These are phyloP conservation scores for Astrothelium subdiscretum DNA, from an alignment of 495 filamentous ascomycete genomes.

Conservation along the genomic window DNA sequence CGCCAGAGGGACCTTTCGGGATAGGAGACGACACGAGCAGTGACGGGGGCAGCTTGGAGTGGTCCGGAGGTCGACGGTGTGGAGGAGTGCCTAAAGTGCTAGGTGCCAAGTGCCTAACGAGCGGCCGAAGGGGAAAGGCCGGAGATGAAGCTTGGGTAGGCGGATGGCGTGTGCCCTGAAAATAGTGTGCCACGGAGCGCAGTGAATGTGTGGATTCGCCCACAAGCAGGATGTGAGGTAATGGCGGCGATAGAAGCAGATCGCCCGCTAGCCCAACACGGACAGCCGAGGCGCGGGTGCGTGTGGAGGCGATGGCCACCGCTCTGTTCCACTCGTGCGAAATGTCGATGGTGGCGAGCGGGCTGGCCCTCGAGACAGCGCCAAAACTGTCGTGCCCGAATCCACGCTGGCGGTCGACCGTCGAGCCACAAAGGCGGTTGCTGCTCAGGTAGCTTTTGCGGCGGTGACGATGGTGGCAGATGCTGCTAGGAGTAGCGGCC, in stretches of 20 bases:
- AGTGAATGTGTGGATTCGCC: background rate
- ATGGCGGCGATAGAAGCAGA: slow-evolving; percentile 1
- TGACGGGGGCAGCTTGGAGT: background rate
- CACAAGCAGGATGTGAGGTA: slow-evolving; percentile 3
- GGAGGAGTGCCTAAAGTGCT: slow-evolving; percentile 1
- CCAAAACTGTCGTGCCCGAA: too few relatives aligned
- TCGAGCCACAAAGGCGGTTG: background rate
- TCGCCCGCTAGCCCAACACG: background rate
- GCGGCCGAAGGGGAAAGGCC: background rate
- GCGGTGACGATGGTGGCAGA: slow-evolving; percentile 1
- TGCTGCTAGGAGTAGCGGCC: background rate
- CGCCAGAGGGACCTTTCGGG: background rate
- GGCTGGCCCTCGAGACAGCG: too few relatives aligned
- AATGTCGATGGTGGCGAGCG: background rate
- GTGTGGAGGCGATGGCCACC: background rate
- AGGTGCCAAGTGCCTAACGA: background rate
- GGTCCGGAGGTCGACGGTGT: slow-evolving; percentile 2
- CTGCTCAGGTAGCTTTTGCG: background rate
- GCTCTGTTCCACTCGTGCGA: slow-evolving; percentile 2
- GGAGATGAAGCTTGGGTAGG: slow-evolving; percentile 1
- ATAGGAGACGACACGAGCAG: background rate
- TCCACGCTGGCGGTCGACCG: background rate
- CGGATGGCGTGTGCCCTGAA: slow-evolving; percentile 17
- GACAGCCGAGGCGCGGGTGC: background rate
- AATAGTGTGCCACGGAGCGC: slow-evolving; percentile 7